Evolutionary conservation across 139 green algal species (phyloP).

Genomic region (Micractinium conductrix): DNA sequence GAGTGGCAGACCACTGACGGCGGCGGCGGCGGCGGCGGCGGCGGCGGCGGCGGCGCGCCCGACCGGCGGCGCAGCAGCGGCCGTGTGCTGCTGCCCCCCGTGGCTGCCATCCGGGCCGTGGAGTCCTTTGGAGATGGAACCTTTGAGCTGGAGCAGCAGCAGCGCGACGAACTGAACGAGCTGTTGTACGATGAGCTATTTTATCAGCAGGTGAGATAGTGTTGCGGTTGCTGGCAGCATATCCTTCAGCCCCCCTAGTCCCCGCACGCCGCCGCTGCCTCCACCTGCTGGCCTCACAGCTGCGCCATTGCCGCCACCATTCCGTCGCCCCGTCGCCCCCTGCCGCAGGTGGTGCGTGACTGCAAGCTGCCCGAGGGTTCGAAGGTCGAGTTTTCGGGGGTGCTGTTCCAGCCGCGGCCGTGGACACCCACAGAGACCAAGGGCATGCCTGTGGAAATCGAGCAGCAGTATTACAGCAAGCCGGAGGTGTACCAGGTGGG

Average conservation of each 20-base stretch:
- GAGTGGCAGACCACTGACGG: too few relatives aligned
- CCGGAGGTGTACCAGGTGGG: constrained; percentile 35
- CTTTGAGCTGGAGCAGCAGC: constrained; percentile 3
- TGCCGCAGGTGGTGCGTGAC: constrained; percentile 25
- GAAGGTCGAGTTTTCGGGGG: constrained; percentile 35
- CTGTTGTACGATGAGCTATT: constrained; percentile 24
- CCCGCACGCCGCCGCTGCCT: neutral
- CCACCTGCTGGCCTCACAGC: neutral
- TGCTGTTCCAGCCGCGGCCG: constrained; percentile 51
- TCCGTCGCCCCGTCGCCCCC: too few relatives aligned
- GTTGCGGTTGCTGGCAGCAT: neutral
- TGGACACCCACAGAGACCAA: constrained; percentile 44
- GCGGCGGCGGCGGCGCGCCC: too few relatives aligned
- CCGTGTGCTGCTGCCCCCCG: too few relatives aligned
- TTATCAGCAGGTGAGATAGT: neutral
- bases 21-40: too few relatives aligned
- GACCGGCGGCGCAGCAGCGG: neutral
- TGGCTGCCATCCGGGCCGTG: neutral
- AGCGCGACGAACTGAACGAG: constrained; percentile 2
- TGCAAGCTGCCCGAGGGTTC: constrained; percentile 35
- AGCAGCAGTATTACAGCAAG: constrained; percentile 41
- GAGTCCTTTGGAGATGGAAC: neutral
- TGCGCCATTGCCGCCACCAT: too few relatives aligned
- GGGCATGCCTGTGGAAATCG: constrained; percentile 49
- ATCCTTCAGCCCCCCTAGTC: too few relatives aligned